phyloP scores from a whole-genome alignment of 108 stramenopile species.

The Skeletonema marinoi region DNA sequence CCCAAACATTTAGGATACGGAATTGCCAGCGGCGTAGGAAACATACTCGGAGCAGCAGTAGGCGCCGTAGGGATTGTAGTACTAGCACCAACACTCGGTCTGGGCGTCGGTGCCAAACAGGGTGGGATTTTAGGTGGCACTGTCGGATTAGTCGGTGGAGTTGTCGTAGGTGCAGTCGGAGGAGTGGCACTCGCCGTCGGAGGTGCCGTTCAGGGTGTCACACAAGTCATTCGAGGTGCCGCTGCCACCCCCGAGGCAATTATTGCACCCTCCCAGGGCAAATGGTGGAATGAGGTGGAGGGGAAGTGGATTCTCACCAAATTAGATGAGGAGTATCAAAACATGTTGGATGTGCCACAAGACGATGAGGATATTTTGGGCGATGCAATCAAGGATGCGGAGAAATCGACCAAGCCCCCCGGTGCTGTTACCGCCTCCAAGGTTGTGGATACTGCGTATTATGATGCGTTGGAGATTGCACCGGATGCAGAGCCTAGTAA shows the following conservation, averaged over 20 bases:
- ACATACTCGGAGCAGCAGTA: conserved; percentile 68
- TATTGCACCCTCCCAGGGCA: conserved; percentile 65
- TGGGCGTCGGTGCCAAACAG: conserved; percentile 19
- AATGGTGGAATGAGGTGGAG: conserved; percentile 84
- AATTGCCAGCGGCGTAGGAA: conserved; percentile 53
- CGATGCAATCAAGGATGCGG: conserved; percentile 36
- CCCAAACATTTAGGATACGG: conserved; percentile 44
- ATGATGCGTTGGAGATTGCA: conserved; percentile 75
- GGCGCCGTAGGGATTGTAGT: conserved; percentile 77
- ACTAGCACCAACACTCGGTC: conserved; percentile 47
- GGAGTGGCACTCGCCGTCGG: conserved; percentile 51
- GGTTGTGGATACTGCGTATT: conserved; percentile 70
- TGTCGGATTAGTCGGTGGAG: conserved; percentile 51
- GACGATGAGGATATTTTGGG: conserved; percentile 71
- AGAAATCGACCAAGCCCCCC: conserved; percentile 22
- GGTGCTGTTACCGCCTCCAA: conserved; percentile 29
- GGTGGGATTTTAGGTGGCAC: conserved; percentile 43
- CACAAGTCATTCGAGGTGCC: conserved; percentile 67
- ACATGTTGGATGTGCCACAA: conserved; percentile 51
- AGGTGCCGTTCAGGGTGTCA: conserved; percentile 52
- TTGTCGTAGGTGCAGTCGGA: conserved; percentile 57
- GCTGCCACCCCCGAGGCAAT: conserved; percentile 61
- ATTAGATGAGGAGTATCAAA: conserved; percentile 47
- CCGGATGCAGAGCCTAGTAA: conserved; percentile 68
- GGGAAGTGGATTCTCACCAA: conserved; percentile 67